Base-by-base conservation (phyloP, 805 yeast species). In the Metschnikowia anglica region DNA sequence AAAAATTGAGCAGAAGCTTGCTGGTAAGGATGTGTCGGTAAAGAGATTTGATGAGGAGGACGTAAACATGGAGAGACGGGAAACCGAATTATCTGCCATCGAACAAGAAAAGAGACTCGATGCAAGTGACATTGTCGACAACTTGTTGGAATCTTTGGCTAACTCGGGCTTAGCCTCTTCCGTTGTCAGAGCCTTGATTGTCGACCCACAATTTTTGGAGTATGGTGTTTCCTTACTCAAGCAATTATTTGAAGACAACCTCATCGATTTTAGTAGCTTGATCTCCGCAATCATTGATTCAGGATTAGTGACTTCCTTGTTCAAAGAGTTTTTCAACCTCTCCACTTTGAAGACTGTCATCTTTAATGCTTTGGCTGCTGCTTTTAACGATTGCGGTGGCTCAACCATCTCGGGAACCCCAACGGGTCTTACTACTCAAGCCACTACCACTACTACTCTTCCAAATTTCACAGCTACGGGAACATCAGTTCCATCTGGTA, bases 301-400 rank as follows among this genome's bases (percentile, higher is more conserved):
- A 21, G 74, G 73, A 24, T 59, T 68, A 48, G 56, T 70, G 41
- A 62, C 68, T 24, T 55, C 63, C 20, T 55, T 70, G 42, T 56
- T 70, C 55, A 51, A 68, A 48, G 60, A 62, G 37, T 67, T 70
- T 61, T 67, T 70, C 53, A 67, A 59, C 53, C 30, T 68, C 31
- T 53, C 49, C 13, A 68, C 72, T 15, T 65, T 69, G 52, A 59
- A 65, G 55, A 58, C 69, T n/a, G 65, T 68, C 42, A 60, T 66
- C 38, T 64, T 64, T 49, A 70, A 63, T 41, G 71, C 74, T 20
- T 67, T 70, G 55, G 70, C 70, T 46, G 73, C 73, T 42, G 72
- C 70, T 18, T 58, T 61, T 42, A 65, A 66, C 45, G 49, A 66
- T 35, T 70, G 75, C 62, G 63, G 58, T 17, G 61, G 60, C 34